A percentile compares a stretch with the other conserved stretches of the same genome.
phyloP scores from a whole-genome alignment of 257 asterid species.

The Misopates orontium region DNA sequence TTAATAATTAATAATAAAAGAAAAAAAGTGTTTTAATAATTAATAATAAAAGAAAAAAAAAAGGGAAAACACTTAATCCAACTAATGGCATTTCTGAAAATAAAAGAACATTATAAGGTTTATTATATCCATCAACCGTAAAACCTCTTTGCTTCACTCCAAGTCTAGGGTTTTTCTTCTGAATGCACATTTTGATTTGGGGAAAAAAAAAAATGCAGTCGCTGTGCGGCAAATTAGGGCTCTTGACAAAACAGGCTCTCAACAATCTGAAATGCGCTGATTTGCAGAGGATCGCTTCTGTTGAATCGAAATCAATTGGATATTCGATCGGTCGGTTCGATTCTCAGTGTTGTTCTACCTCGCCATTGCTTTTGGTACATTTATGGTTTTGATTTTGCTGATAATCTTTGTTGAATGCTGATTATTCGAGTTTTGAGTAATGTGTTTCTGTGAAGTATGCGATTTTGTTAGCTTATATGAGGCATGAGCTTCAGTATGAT shows the following conservation, averaged over 20 bases:
- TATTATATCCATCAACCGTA: constrained; percentile 16
- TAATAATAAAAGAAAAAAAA: neutral
- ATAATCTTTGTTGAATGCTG: constrained; percentile 1
- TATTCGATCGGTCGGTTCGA: constrained; percentile 27
- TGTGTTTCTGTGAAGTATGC: neutral
- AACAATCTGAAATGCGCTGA: constrained; percentile 38
- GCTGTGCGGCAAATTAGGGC: constrained; percentile 42
- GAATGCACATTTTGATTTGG: constrained; percentile 31
- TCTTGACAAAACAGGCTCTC: constrained; percentile 37
- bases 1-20: no score
- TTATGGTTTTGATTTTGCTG: neutral
- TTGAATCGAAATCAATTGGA: constrained; percentile 27
- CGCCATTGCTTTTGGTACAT: constrained; percentile 34
- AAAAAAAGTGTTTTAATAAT: no score
- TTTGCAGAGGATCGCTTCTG: constrained; percentile 7
- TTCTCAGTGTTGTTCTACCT: constrained; percentile 25
- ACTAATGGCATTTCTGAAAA: constrained; percentile 15
- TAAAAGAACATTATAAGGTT: constrained; percentile 15
- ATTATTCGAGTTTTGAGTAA: neutral
- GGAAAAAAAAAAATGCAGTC: constrained; percentile 49
- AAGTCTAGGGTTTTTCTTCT: constrained; percentile 32
- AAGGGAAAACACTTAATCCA: neutral
- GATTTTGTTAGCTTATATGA: constrained; percentile 17
- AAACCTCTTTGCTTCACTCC: constrained; percentile 24
- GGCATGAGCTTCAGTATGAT: neutral